A percentile compares a stretch with the other conserved stretches of the same genome.
Evolutionary conservation across 495 filamentous ascomycete species (phyloP).

Genomic region (Aspergillus nidulans): DNA sequence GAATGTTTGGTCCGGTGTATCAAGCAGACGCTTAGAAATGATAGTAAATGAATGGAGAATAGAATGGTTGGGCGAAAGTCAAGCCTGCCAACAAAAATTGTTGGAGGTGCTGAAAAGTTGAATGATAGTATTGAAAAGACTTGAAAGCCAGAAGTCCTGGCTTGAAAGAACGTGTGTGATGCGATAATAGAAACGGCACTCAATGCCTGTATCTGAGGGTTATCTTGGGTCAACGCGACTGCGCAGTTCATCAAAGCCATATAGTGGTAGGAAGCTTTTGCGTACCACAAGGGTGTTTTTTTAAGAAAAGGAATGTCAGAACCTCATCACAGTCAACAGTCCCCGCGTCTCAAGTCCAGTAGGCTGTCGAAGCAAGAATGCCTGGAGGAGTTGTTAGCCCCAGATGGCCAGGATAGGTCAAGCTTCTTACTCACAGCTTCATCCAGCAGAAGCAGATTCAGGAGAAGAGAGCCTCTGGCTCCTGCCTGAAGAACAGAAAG

Average conservation of each 20-base stretch:
- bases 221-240: neutral
- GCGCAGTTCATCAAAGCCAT: neutral
- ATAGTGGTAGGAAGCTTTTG: neutral
- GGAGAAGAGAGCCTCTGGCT: slow-evolving; percentile 23
- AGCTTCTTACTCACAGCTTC: slow-evolving; percentile 17
- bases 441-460: slow-evolving; percentile 5
- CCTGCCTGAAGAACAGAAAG: slow-evolving; percentile 12
- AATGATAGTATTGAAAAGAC: slow-evolving; percentile 11
- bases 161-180: slow-evolving; percentile 21
- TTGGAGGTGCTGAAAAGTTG: slow-evolving; percentile 4
- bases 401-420: neutral
- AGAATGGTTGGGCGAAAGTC: slow-evolving; percentile 3
- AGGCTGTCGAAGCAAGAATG: slow-evolving; percentile 2
- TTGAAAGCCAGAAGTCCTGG: slow-evolving; percentile 17
- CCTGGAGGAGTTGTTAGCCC: slow-evolving; percentile 15
- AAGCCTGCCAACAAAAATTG: slow-evolving; percentile 3
- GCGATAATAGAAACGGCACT: neutral
- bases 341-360: slow-evolving; percentile 11
- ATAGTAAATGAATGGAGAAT: slow-evolving; percentile 4
- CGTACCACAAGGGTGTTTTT: slow-evolving; percentile 14
- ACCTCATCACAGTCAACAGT: slow-evolving; percentile 14
- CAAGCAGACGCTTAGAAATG: slow-evolving; percentile 7
- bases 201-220: neutral
- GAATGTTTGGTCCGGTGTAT: neutral
- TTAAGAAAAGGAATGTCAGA: slow-evolving; percentile 13